Evolutionary conservation across 225 moss, liverwort and hornwort genomes (phyloP), one percentile per base, ranked within the genome.

Genomic region (Bryum argenteum): DNA sequence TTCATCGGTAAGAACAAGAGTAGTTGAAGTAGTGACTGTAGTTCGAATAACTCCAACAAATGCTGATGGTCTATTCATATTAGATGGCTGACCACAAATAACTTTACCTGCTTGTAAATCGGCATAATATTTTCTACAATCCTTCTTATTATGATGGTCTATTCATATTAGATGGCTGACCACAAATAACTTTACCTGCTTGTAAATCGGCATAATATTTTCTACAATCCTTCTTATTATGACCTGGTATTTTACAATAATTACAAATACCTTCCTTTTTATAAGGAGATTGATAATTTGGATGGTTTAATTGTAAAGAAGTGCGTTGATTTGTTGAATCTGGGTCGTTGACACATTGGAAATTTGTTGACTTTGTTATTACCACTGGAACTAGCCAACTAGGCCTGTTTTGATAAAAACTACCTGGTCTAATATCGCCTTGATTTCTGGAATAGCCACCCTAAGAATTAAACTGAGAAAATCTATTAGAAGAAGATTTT

Each of bases 401-500:
- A 3, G 48, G 38, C 37, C 38, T 37, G 50, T 61, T 20, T 8
- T 54, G n/a, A 61, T 60, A 19, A 10, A 11, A 61, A 71, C 24
- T 20, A 18, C n/a, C 15, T 59, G 37, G 19, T 58, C 0, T 51
- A 1, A 4, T 26, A 26, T 26, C 4, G 26, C 26, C 26, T 26
- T 26, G 26, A 26, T 26, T 56, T 43, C 17, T 61, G 7, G 42
- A 63, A 72, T 40, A 63, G 23, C 54, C 40, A 72, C 21, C 43
- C 6, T 43, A 7, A 2, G 8, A 43, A 43, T 43, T 63, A 23
- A 11, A 26, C 3, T 56, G 8, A 39, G 63, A 14, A 54, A 37
- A 72, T 63, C 20, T 38, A 37, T 33, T 8, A 60, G 48, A 11
- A 0, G 33, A 71, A 71, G 61, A 63, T 72, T 42, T 63, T 11